Percentiles rank a stretch among this genome's conserved stretches.
phyloP scores from a whole-genome alignment of 1,284 basidiomycete species.

The Volvariella surrecta region DNA sequence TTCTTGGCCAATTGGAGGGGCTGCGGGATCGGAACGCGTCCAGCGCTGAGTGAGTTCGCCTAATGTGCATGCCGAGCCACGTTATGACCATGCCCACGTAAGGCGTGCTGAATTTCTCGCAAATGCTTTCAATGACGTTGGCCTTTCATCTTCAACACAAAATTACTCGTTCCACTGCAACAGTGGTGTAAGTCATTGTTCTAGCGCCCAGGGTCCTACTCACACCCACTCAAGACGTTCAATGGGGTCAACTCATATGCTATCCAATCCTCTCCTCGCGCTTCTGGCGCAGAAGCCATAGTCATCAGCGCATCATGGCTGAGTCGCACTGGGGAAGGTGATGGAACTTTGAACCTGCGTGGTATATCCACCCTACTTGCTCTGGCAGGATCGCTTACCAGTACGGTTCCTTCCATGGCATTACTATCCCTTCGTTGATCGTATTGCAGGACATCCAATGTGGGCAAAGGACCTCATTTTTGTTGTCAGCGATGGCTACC shows the following conservation, averaged over 20 bases:
- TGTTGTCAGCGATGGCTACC: slow-evolving; percentile 81
- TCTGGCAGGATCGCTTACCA: slow-evolving; percentile 76
- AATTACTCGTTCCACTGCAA: slow-evolving; percentile 49
- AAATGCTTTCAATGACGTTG: slow-evolving; percentile 59
- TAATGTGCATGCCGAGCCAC: slow-evolving; percentile 8
- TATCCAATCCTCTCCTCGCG: slow-evolving; percentile 73
- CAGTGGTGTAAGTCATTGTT: slow-evolving; percentile 29
- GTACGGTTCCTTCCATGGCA: slow-evolving; percentile 31
- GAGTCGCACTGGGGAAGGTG: slow-evolving; percentile 51
- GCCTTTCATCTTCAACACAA: slow-evolving; percentile 63
- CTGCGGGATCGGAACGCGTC: slow-evolving; percentile 58
- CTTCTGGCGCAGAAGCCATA: slow-evolving; percentile 86
- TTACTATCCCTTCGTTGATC: slow-evolving; percentile 1
- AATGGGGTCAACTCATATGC: slow-evolving; percentile 79
- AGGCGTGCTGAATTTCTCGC: slow-evolving; percentile 57
- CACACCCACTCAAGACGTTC: slow-evolving; percentile 15
- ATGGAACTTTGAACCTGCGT: slow-evolving; percentile 68
- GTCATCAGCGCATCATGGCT: slow-evolving; percentile 86
- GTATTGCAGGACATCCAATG: slow-evolving; percentile 66
- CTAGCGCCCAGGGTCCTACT: not conserved
- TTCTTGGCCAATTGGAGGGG: slow-evolving; percentile 60
- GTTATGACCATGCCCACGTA: slow-evolving; percentile 3
- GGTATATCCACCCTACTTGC: slow-evolving; percentile 82
- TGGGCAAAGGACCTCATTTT: slow-evolving; percentile 96
- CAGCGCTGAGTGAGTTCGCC: slow-evolving; percentile 53